Base-by-base conservation (phyloP, 805 yeast genomes). In the Yarrowia sp. region DNA sequence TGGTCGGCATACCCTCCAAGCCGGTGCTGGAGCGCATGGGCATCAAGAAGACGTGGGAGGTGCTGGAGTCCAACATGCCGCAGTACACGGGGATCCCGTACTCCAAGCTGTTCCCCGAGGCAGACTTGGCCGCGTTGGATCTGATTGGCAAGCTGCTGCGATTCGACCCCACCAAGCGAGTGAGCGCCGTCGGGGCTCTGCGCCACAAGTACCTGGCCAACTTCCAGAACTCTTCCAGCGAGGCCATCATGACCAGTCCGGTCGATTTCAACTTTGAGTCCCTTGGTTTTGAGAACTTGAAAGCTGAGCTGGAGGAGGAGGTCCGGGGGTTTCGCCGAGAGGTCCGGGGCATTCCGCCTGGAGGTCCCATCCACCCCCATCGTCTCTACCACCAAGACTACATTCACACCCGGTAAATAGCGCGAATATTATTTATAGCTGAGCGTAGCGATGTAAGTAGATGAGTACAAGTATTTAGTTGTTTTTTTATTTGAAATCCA, bases 231-330 rank as follows among this genome's bases (percentile, higher is more conserved):
- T 62, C 68, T 0, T 75, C 76, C 13, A 84, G 82, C 61, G 96
- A 88, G 70, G 82, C 87, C 0, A 71, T 61, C 1, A 79, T 86
- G 62, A 69, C 70, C 1, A 73, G 74, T 9, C 73, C 76, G 2
- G 87, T 90, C 68, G 86, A 87, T 68, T 87, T 87, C 68, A 79
- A 83, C 31, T 88, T 86, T 71, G 97, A 91, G 68, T 70, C 73
- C 69, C 56, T 64, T 27, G 29, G 55, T 31, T 42, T 49, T 25
- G 53, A 36, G 32, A 25, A 55, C 22, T 21, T 60, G 29, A 47
- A 44, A 36, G 61, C 33, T 16, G 65, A 60, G 8, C 44, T 66
- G 51, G 36, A 31, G 10, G 62, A 65, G 13, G 68, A 66, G 36
- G 66, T 66, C 22, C 46, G 46, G 24, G 24, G 55, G 4, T 65